Evolutionary conservation across 345 rosid species (phyloP).

Genomic region (Cardamine resedifolia): DNA sequence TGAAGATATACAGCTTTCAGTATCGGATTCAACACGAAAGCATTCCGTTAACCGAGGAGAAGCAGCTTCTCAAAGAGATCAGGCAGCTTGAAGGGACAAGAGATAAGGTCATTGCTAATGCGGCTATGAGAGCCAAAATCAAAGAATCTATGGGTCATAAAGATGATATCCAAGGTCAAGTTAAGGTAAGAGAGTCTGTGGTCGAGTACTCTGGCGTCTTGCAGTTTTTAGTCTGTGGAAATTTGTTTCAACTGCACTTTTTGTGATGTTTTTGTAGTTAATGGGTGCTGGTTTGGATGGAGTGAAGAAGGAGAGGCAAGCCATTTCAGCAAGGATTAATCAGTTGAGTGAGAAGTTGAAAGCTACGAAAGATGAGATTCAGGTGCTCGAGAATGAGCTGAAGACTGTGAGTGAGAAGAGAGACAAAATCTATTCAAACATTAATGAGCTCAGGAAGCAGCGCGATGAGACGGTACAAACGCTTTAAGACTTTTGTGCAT

Average conservation of each 20-base stretch:
- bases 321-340: constrained; percentile 56
- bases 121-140: constrained; percentile 72
- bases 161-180: constrained; percentile 86
- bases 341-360: constrained; percentile 55
- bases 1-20: constrained; percentile 74
- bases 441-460: constrained; percentile 59
- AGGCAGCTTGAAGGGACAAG: constrained; percentile 92
- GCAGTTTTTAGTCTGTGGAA: constrained; percentile 3
- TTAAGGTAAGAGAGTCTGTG: constrained; percentile 63
- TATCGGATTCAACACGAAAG: constrained; percentile 93
- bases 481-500: background rate
- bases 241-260: background rate
- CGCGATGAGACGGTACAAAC: constrained; percentile 68
- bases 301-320: constrained; percentile 83
- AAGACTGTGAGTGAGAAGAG: constrained; percentile 51
- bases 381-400: constrained; percentile 56
- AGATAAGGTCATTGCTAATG: constrained; percentile 85
- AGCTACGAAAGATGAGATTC: constrained; percentile 57
- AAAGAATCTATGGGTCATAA: constrained; percentile 88
- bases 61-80: constrained; percentile 85
- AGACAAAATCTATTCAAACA: constrained; percentile 55
- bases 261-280: constrained; percentile 47
- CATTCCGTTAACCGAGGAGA: constrained; percentile 87
- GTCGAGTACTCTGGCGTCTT: constrained; percentile 31
- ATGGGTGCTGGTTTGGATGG: constrained; percentile 89